Evolutionary conservation across 257 asterid genomes (phyloP), one percentile per base, ranked within the genome.

Genomic region (Nicotiana tomentosiformis): DNA sequence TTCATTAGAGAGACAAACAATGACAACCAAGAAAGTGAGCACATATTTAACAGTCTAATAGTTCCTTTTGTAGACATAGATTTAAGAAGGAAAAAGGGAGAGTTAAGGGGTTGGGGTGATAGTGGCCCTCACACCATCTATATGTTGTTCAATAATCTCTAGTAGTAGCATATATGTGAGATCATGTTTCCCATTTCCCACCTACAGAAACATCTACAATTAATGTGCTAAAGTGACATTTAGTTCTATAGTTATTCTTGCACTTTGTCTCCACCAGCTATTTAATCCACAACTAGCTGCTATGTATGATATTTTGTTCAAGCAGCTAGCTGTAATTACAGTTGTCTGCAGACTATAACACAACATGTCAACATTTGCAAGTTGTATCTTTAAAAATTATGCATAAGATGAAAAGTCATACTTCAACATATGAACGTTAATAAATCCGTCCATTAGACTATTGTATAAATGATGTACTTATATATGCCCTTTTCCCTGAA

Each of bases 1-100:
- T 68, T 68, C 26, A n/a, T 68, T 37, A 68, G 77, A 70, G 58
- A 70, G 60, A 70, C 78, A 70, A 70, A 43, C 60, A 43, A 69
- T 3, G 78, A 72, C 78, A 72, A 49, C 61, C 61, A 46, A 72
- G 78, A 70, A 70, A 43, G 20, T 12, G 57, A 20, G 17, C 30
- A 69, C 77, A 35, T 67, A 43, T 9, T 43, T 53, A 15, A 10
- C 58, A 12, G 58, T 32, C 33, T 32, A 32, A 32, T 32, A 32
- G 35, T 32, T 32, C 35, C 35, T 35, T 46, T 35, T 33, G 39
- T 69, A 39, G 77, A 37, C 77, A 67, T n/a, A 10, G 10, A n/a
- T n/a, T 10, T n/a, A 10, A 32, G 35, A 69, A 4, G 57, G 33
- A 10, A 32, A 69, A 69, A 32, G 5, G 57, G 17, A 11, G 56